Conservation (phyloP, 495 filamentous ascomycete species). For the Hypoxylon subgilvum region DNA sequence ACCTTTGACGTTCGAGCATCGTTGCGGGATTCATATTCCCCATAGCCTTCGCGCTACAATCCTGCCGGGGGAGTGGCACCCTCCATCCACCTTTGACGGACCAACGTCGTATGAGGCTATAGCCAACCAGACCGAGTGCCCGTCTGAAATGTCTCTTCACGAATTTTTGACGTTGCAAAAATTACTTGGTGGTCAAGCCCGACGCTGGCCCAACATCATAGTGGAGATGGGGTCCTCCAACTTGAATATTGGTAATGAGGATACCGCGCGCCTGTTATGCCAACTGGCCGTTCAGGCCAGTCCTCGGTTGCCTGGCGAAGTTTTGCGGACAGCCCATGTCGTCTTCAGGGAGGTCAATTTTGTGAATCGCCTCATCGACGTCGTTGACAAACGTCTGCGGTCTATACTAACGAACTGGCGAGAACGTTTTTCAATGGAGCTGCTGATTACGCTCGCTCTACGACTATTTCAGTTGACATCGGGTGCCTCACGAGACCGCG, state of each 20-base stretch:
- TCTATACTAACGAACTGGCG: constrained; percentile 58
- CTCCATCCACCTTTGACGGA: constrained; percentile 39
- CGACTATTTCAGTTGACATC: constrained; percentile 36
- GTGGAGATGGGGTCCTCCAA: constrained; percentile 60
- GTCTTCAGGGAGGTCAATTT: constrained; percentile 56
- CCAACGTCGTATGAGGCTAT: constrained; percentile 63
- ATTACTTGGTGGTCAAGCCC: constrained; percentile 49
- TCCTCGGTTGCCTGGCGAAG: constrained; percentile 40
- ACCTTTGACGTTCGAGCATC: constrained; percentile 47
- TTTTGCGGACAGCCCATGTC: constrained; percentile 50
- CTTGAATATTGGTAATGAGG: constrained; percentile 59
- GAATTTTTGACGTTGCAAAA: constrained; percentile 60
- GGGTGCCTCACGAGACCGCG: neutral
- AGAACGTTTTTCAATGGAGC: constrained; percentile 56
- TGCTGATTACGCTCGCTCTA: constrained; percentile 52
- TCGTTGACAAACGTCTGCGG: constrained; percentile 49
- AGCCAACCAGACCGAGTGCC: constrained; percentile 59
- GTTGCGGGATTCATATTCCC: constrained; percentile 45
- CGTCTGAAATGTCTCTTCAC: constrained; percentile 50
- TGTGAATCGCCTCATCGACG: constrained; percentile 48
- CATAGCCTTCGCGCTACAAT: constrained; percentile 34
- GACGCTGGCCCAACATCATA: constrained; percentile 57
- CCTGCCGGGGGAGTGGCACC: constrained; percentile 15
- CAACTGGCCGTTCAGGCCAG: constrained; percentile 56
- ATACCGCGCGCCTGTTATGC: constrained; percentile 46